phyloP scores from a whole-genome alignment of 1,284 basidiomycete genomes.

The Boletellus deceptivus region DNA sequence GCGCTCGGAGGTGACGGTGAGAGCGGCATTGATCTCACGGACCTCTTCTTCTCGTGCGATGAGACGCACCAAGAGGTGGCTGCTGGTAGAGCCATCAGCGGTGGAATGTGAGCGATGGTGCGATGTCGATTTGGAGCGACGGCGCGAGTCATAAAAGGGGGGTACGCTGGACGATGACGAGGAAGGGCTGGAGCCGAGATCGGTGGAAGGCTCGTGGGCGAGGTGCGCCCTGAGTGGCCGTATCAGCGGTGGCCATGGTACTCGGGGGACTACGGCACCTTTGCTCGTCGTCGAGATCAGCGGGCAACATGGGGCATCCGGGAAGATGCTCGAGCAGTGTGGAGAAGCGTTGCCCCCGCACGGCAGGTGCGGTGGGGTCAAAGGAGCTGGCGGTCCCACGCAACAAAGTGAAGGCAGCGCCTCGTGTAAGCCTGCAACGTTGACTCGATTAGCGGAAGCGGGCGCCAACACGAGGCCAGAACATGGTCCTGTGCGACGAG shows the following conservation, averaged over 20 bases:
- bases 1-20: conserved; percentile 39
- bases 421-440: conserved; percentile 27
- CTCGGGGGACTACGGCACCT: conserved; percentile 15
- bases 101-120: conserved; percentile 27
- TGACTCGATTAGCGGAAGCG: conserved; percentile 7
- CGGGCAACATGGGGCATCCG: conserved; percentile 27
- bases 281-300: conserved; percentile 32
- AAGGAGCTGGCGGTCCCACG: neutral
- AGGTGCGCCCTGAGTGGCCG: conserved; percentile 18
- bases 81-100: conserved; percentile 30
- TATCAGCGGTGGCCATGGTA: neutral
- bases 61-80: conserved; percentile 36
- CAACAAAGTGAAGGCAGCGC: conserved; percentile 10
- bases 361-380: conserved; percentile 3
- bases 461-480: conserved; percentile 6
- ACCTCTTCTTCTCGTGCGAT: conserved; percentile 41
- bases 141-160: conserved; percentile 18
- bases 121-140: conserved; percentile 26
- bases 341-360: neutral
- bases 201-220: conserved; percentile 30
- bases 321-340: conserved; percentile 4
- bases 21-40: conserved; percentile 38
- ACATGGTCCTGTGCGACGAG: no score
- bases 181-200: conserved; percentile 31
- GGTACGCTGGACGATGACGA: conserved; percentile 26